A percentile compares a stretch with the other conserved stretches of the same genome.
phyloP scores from a whole-genome alignment of 2,329 filamentous ascomycete genomes.

The Zasmidium cellare region DNA sequence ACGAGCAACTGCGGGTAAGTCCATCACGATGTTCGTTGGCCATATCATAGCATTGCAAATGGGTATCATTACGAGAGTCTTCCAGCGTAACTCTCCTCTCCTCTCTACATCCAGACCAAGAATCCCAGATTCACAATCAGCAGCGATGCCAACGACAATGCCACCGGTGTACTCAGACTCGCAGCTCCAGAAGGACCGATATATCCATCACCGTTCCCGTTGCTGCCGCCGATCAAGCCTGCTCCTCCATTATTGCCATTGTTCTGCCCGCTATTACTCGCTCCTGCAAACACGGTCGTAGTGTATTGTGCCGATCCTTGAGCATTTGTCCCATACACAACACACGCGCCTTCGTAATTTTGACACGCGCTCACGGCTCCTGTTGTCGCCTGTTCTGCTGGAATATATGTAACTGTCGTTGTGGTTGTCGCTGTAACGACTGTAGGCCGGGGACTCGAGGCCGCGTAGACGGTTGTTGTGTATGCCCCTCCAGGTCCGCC shows the following conservation, averaged over 20 bases:
- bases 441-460: neutral
- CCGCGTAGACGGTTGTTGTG: constrained; percentile 15
- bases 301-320: constrained; percentile 2
- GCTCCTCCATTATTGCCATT: constrained; percentile 4
- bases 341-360: constrained; percentile 19
- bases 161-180: neutral
- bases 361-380: constrained; percentile 13
- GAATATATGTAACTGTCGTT: constrained; percentile 2
- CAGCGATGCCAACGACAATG: neutral
- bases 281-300: constrained; percentile 1
- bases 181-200: constrained; percentile 9
- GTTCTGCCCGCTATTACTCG: neutral
- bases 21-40: too few relatives aligned
- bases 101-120: neutral
- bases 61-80: neutral
- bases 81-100: neutral
- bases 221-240: constrained; percentile 16
- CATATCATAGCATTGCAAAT: too few relatives aligned
- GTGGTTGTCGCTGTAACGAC: constrained; percentile 13
- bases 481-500: constrained; percentile 7
- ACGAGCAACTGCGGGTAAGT: too few relatives aligned
- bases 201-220: constrained; percentile 12
- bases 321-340: constrained; percentile 16
- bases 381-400: constrained; percentile 2
- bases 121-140: neutral